Evolutionary conservation across 2,329 filamentous ascomycete genomes (phyloP).

Genomic region (Proliferodiscus dingleyae): DNA sequence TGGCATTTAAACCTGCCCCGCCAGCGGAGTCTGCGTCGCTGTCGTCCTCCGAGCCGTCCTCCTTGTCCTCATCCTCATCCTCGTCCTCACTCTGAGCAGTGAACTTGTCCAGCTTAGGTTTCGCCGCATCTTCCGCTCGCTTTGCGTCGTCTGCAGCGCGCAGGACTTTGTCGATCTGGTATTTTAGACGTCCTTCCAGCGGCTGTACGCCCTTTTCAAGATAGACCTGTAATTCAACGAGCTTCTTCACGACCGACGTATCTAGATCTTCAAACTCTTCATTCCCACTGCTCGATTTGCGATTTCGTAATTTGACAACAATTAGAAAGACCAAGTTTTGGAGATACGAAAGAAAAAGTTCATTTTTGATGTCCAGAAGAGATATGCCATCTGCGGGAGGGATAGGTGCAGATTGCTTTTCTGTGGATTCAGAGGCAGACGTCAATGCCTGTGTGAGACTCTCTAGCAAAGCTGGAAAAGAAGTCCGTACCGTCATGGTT

Average conservation of each 20-base stretch:
- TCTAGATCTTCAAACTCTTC: conserved; percentile 43
- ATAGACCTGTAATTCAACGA: conserved; percentile 89
- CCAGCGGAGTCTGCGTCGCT: conserved; percentile 30
- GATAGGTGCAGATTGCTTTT: conserved; percentile 56
- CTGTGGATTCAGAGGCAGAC: conserved; percentile 61
- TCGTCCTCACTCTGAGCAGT: conserved; percentile 7
- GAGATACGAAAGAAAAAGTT: conserved; percentile 91
- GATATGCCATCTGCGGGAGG: conserved; percentile 86
- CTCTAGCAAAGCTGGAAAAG: conserved; percentile 46
- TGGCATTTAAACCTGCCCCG: conserved; percentile 20
- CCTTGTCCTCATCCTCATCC: conserved; percentile 20
- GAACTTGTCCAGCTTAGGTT: conserved; percentile 3
- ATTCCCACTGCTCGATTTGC: conserved; percentile 29
- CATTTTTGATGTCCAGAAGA: conserved; percentile 91
- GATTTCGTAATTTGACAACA: conserved; percentile 69
- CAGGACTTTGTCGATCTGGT: conserved; percentile 93
- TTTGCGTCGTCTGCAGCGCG: conserved; percentile 69
- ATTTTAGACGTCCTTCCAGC: conserved; percentile 83
- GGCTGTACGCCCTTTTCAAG: conserved; percentile 89
- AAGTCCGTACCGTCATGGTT: conserved; percentile 45
- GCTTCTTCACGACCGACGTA: conserved; percentile 71
- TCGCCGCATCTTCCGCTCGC: conserved; percentile 26
- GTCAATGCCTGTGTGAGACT: conserved; percentile 52
- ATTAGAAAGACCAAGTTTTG: conserved; percentile 91
- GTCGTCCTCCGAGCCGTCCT: conserved; percentile 33